A percentile compares a stretch with the other conserved stretches of the same genome.
These are phyloP conservation scores for Telopea speciosissima DNA, from an alignment of 177 flowering plant genomes.

Conservation along the genomic window DNA sequence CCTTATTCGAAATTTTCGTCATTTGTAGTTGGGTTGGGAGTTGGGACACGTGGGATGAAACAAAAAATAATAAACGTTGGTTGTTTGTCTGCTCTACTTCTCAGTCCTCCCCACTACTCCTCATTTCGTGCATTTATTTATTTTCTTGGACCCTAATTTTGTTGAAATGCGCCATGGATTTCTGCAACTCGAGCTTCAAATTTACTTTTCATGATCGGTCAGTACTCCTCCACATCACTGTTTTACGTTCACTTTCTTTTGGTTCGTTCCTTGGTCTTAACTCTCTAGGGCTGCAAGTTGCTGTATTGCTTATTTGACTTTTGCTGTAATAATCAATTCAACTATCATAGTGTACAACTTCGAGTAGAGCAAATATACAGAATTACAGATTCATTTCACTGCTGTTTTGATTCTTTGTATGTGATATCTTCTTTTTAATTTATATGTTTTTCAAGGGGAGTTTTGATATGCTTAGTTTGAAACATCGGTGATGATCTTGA, in stretches of 20 bases:
- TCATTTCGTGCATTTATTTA: too few species aligned
- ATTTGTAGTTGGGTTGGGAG: too few species aligned
- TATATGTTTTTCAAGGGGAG: too few species aligned
- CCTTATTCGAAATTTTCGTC: too few species aligned
- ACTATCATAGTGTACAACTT: not conserved
- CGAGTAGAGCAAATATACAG: not conserved
- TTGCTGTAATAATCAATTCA: not conserved
- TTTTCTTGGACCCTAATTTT: not conserved
- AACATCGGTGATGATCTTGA: not conserved
- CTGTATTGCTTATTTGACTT: not conserved
- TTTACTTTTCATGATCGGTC: not conserved
- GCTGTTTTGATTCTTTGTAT: too few species aligned
- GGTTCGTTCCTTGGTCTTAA: not conserved
- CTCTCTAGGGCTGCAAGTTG: not conserved
- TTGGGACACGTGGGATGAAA: too few species aligned
- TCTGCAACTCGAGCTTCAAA: conserved; percentile 2
- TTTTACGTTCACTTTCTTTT: not conserved
- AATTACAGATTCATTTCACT: not conserved
- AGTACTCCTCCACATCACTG: not conserved
- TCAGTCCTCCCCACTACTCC: too few species aligned
- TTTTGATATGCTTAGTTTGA: not conserved
- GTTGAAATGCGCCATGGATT: not conserved
- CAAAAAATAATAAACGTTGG: too few species aligned
- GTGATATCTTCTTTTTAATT: too few species aligned
- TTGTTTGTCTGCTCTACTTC: too few species aligned